Evolutionary conservation across 345 rosid genomes (phyloP), one percentile per base, ranked within the genome.

Genomic region (Gynandropsis gynandra): DNA sequence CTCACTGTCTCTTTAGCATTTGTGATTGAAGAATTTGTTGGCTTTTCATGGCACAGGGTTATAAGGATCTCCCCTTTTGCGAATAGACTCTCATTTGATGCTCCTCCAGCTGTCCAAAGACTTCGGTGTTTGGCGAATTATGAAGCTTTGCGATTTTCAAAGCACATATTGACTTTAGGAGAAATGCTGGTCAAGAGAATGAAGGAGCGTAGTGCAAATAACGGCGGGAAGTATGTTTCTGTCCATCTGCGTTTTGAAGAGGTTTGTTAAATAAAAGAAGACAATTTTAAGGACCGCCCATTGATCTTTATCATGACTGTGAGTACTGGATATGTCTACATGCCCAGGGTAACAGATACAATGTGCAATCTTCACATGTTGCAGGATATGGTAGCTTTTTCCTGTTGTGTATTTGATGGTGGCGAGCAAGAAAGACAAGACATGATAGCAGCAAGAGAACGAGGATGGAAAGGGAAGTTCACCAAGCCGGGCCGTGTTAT

Each of bases 381-480:
- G 38, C 77, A 93, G 99, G 99, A 93, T 75, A 88, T 93, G 99
- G 99, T 93, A 63, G 99, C 99, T 70, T 93, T 93, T 72, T 93
- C 99, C 56, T 93, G 99, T 65, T 93, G 99, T 63, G 72, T 93
- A 58, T 93, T 85, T 77, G 99, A 85, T 74, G 99, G 99, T 40
- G 99, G 97, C 31, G 73, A 66, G 59, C 79, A 81, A 66, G 99
- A 93, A 80, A 79, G 67, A 48, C 60, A 57, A 68, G 95, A 88
- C 65, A 93, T 93, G 99, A 65, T 54, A 47, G 94, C 82, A 43
- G 99, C 97, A 16, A 80, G 99, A 73, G 97, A 93, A 72, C 74
- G 80, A 68, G 99, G 97, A 60, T 93, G 99, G 99, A 83, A 73
- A 70, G 99, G 95, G 47, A 93, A 93, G 64, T 93, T 93, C 62